These are phyloP conservation scores for Baorangia bicolor DNA, from an alignment of 768 basidiomycete genomes.

Conservation along the genomic window DNA sequence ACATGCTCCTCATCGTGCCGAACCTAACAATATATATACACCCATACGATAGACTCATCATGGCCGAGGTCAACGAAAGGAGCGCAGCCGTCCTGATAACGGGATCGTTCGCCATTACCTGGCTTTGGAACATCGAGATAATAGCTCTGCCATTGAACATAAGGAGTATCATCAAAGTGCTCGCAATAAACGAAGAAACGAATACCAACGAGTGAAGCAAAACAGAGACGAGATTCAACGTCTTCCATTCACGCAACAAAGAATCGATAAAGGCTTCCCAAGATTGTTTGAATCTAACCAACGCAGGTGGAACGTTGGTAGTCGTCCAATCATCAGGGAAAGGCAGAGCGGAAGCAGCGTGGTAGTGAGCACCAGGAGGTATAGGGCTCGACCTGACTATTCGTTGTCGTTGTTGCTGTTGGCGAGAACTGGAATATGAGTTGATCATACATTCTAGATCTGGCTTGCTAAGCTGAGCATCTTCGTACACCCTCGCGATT, in stretches of 20 bases:
- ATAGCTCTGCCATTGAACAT: constrained; percentile 48
- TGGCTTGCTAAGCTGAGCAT: constrained; percentile 73
- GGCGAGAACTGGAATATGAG: constrained; percentile 27
- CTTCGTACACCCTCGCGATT: constrained; percentile 72
- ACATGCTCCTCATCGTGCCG: constrained; percentile 69
- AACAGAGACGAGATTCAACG: constrained; percentile 70
- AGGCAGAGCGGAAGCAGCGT: constrained; percentile 34
- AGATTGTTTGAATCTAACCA: constrained; percentile 59
- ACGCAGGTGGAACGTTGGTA: constrained; percentile 56
- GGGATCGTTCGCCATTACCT: constrained; percentile 53
- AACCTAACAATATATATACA: constrained; percentile 75
- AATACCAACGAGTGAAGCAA: constrained; percentile 48
- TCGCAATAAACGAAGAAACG: not conserved
- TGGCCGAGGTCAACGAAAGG: constrained; percentile 60
- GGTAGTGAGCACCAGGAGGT: constrained; percentile 25
- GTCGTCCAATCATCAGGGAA: constrained; percentile 54
- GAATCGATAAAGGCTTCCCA: constrained; percentile 77
- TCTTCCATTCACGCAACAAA: constrained; percentile 74
- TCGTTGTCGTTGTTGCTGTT: constrained; percentile 15
- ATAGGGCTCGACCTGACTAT: constrained; percentile 26
- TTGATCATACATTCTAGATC: constrained; percentile 59
- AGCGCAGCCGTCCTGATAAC: constrained; percentile 61
- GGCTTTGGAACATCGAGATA: constrained; percentile 63
- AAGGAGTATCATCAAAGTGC: not conserved
- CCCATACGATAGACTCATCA: constrained; percentile 72